Evolutionary conservation across 495 filamentous ascomycete genomes (phyloP), one percentile per base, ranked within the genome.

Genomic region (Xylaria nigripes): DNA sequence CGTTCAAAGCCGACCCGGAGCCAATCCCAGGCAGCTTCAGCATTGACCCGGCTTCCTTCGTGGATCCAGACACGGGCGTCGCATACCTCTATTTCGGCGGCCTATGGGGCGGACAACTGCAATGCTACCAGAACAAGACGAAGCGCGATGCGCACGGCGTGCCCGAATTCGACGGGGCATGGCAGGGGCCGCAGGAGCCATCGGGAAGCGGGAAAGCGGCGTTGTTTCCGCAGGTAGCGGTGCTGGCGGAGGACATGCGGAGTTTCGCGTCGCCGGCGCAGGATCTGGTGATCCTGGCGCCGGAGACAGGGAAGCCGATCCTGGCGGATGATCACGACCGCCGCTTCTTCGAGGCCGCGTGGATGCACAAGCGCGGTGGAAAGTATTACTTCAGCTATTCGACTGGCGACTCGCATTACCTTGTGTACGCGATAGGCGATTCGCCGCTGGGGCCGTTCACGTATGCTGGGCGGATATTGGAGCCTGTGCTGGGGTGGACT

Each of bases 301-400:
- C 72, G 41, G 74, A 80, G 61, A 76, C 75, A 3, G 81, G 83
- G 13, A 57, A 80, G 64, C 80, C 71, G 1, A 63, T 89, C 45
- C 45, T 57, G 1, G 79, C 83, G 23, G 77, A 83, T 70, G 83
- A 88, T 64, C 84, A 88, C 68, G 81, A 85, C 50, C 61, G 83
- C 5, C 72, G 85, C n/a, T 89, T 88, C 74, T 88, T 89, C 69
- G 85, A 89, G 72, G 85, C 85, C 0, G 79, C 85, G 19, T 88
- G 84, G 83, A 78, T 87, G 79, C 84, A 88, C 60, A 76, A 74
- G 64, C 79, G 83, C 59, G 70, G 75, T 2, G 82, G 74, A 4
- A 76, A 64, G 51, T 89, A 88, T 68, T 90, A 90, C 67, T 87
- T 88, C 64, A 80, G 75, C 34, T 87, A 88, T 70, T 86, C 83